These are phyloP conservation scores for Globisporangium okanoganense DNA, from an alignment of 352 stramenopile species.

Conservation along the genomic window DNA sequence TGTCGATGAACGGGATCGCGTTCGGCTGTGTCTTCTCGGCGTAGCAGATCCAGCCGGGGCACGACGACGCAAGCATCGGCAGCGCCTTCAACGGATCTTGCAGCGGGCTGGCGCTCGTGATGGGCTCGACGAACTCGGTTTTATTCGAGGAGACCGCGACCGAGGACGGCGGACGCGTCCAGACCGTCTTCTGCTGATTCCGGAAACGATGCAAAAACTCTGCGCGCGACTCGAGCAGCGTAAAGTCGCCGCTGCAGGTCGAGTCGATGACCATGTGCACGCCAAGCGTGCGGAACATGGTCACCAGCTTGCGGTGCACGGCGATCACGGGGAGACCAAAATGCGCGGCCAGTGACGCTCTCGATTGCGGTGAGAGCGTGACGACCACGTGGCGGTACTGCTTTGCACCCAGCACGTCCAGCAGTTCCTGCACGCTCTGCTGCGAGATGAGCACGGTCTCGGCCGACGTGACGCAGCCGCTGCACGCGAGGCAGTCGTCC, in stretches of 20 bases:
- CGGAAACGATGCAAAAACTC: slow-evolving; percentile 87
- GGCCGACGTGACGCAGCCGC: slow-evolving; percentile 96
- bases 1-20: slow-evolving; percentile 94
- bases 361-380: slow-evolving; percentile 86
- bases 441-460: slow-evolving; percentile 98
- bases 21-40: slow-evolving; percentile 96
- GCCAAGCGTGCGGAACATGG: slow-evolving; percentile 73
- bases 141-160: slow-evolving; percentile 61
- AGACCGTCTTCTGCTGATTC: slow-evolving; percentile 74
- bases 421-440: slow-evolving; percentile 90
- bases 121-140: slow-evolving; percentile 66
- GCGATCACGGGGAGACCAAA: slow-evolving; percentile 62
- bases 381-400: slow-evolving; percentile 70
- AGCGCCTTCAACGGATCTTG: slow-evolving; percentile 68
- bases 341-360: slow-evolving; percentile 82
- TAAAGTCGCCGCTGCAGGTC: slow-evolving; percentile 88
- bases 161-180: slow-evolving; percentile 60
- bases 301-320: slow-evolving; percentile 75
- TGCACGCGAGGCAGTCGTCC: slow-evolving; percentile 96
- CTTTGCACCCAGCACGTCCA: slow-evolving; percentile 52
- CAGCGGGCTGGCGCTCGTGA: slow-evolving; percentile 39
- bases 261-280: slow-evolving; percentile 92
- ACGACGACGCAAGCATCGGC: slow-evolving; percentile 95
- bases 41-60: slow-evolving; percentile 97
- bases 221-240: slow-evolving; percentile 90